Percentiles rank a stretch among this genome's conserved stretches.
Conservation (phyloP, 108 stramenopile species). For the Skeletonema menzelii region DNA sequence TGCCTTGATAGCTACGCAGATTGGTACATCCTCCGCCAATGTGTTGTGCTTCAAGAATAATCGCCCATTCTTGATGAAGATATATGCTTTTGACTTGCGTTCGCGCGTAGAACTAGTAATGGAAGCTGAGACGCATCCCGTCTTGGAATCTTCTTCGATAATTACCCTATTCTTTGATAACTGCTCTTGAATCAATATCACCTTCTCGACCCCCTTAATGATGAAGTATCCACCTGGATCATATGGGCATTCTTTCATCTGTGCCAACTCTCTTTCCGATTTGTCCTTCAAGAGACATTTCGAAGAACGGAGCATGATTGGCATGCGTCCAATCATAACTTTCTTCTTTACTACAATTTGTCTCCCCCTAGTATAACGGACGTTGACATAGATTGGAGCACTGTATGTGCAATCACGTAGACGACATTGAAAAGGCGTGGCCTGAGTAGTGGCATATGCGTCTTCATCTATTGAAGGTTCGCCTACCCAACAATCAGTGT, state of each 20-base stretch:
- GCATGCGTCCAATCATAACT: constrained; percentile 83
- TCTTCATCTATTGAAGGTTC: constrained; percentile 94
- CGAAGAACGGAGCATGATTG: constrained; percentile 94
- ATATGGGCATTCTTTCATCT: constrained; percentile 97
- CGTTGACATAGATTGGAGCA: constrained; percentile 97
- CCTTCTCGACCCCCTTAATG: constrained; percentile 97
- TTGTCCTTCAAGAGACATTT: constrained; percentile 91
- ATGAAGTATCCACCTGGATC: constrained; percentile 99
- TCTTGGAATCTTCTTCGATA: constrained; percentile 89
- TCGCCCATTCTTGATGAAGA: constrained; percentile 82
- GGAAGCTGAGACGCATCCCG: constrained; percentile 80
- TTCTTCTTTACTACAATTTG: constrained; percentile 93
- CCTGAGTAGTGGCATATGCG: constrained; percentile 69
- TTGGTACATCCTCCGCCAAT: constrained; percentile 96
- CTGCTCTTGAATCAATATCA: constrained; percentile 98
- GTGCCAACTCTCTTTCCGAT: constrained; percentile 84
- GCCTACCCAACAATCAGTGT: constrained; percentile 96
- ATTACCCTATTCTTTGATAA: constrained; percentile 99
- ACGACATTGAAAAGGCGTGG: constrained; percentile 97
- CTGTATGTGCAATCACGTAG: constrained; percentile 97
- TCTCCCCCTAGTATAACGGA: constrained; percentile 92
- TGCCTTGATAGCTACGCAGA: constrained; percentile 93
- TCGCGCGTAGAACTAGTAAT: constrained; percentile 96
- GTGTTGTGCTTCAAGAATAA: constrained; percentile 97
- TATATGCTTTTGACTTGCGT: constrained; percentile 91